phyloP scores from a whole-genome alignment of 441 rosid species.

The Gossypium lobatum region DNA sequence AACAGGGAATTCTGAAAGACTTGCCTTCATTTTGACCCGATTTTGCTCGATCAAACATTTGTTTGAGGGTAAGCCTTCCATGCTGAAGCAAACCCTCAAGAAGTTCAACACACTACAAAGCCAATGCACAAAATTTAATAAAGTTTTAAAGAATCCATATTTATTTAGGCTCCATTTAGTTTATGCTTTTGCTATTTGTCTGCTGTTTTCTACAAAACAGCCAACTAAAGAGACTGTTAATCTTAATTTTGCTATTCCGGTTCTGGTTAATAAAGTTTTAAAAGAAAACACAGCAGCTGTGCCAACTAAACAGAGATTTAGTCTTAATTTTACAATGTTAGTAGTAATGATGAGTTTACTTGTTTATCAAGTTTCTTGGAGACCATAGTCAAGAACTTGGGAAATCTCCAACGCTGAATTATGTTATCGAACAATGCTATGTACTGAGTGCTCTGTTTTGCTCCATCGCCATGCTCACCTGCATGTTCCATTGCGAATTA shows the following conservation, averaged over 20 bases:
- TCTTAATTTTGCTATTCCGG: not conserved
- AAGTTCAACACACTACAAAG: conserved; percentile 47
- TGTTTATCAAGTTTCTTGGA: conserved; percentile 38
- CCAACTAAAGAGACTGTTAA: not conserved
- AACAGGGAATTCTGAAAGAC: conserved; percentile 9
- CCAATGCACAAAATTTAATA: conserved; percentile 2
- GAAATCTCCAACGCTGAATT: conserved; percentile 62
- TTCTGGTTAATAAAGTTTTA: too few relatives aligned
- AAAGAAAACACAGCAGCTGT: not conserved
- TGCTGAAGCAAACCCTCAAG: conserved; percentile 72
- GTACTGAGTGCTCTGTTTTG: conserved; percentile 48
- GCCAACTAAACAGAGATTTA: not conserved
- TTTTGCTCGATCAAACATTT: conserved; percentile 61
- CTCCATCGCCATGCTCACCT: conserved; percentile 43
- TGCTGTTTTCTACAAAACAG: not conserved
- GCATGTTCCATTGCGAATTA: conserved; percentile 8
- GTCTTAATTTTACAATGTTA: not conserved
- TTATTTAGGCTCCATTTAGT: not conserved
- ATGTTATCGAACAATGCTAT: conserved; percentile 58
- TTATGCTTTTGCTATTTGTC: not conserved
- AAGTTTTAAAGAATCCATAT: not conserved
- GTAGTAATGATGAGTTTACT: conserved; percentile 30
- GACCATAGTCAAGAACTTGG: conserved; percentile 47
- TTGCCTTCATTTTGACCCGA: conserved; percentile 35
- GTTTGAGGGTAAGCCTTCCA: conserved; percentile 77